These are phyloP conservation scores for Pichia sp. DNA, from an alignment of 1,139 yeast species.

Conservation along the genomic window DNA sequence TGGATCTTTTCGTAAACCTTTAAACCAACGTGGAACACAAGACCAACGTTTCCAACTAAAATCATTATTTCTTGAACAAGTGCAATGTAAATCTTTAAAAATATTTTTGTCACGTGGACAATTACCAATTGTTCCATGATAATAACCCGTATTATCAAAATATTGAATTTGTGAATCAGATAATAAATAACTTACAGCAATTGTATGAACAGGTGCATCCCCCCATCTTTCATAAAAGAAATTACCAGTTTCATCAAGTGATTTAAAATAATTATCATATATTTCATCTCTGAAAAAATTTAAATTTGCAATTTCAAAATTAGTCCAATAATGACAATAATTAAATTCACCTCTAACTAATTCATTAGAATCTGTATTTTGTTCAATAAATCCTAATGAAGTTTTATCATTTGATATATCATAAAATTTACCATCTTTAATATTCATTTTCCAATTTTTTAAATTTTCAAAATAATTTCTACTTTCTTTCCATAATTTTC, in stretches of 20 bases:
- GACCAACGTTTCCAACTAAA: constrained; percentile 26
- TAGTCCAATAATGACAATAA: constrained; percentile 89
- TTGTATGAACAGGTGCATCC: constrained; percentile 88
- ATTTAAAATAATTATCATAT: constrained; percentile 62
- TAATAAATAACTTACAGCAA: constrained; percentile 70
- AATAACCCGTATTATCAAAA: constrained; percentile 80
- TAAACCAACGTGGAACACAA: constrained; percentile 27
- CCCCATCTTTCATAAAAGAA: constrained; percentile 97
- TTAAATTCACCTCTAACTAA: constrained; percentile 55
- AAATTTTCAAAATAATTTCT: constrained; percentile 40
- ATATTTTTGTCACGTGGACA: constrained; percentile 49
- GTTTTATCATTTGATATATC: constrained; percentile 7
- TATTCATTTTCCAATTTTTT: constrained; percentile 23
- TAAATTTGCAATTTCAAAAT: constrained; percentile 77
- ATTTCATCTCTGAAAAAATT: constrained; percentile 69
- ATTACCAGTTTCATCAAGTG: constrained; percentile 73
- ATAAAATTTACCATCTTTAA: constrained; percentile 31
- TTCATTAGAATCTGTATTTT: constrained; percentile 17
- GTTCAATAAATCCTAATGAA: constrained; percentile 64
- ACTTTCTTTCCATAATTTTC: constrained; percentile 58
- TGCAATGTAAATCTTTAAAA: constrained; percentile 19
- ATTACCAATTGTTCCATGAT: constrained; percentile 72
- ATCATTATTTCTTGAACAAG: constrained; percentile 20
- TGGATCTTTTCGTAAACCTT: constrained; percentile 7
- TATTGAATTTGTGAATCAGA: constrained; percentile 58